phyloP scores from a whole-genome alignment of 2,329 filamentous ascomycete species.

The Cladosporium sp. region DNA sequence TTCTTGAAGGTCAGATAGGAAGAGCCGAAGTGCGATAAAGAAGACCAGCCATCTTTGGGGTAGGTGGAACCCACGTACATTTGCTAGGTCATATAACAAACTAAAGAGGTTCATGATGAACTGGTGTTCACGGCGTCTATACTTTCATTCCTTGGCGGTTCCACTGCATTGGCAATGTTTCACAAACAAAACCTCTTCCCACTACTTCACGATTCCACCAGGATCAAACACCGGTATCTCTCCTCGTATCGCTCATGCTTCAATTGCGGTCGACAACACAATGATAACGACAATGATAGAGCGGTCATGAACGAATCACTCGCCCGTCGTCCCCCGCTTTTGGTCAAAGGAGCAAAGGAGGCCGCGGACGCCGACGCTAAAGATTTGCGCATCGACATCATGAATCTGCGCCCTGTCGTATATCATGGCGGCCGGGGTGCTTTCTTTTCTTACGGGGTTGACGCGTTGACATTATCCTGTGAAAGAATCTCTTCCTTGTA shows the following conservation, averaged over 20 bases:
- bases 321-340: not conserved
- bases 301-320: not conserved
- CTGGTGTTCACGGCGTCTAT: not conserved
- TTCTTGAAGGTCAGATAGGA: not conserved
- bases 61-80: not conserved
- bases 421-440: not conserved
- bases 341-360: not conserved
- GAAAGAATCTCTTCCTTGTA: not conserved
- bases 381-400: constrained; percentile 2
- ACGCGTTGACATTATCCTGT: not conserved
- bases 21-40: not conserved
- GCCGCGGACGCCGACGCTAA: constrained; percentile 4
- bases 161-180: not conserved
- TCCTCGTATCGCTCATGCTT: too few species aligned
- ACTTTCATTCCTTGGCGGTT: not conserved
- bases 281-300: not conserved
- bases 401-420: constrained; percentile 2
- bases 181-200: not conserved
- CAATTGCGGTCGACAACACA: not conserved
- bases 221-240: not conserved
- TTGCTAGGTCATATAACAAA: not conserved
- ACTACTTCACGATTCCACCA: not conserved
- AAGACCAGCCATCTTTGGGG: not conserved
- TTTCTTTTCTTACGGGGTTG: not conserved
- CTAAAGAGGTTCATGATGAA: not conserved